Percentiles rank a stretch among this genome's conserved stretches.
These are phyloP conservation scores for Trypanosoma boissoni DNA, from an alignment of 208 protist species.

Conservation along the genomic window DNA sequence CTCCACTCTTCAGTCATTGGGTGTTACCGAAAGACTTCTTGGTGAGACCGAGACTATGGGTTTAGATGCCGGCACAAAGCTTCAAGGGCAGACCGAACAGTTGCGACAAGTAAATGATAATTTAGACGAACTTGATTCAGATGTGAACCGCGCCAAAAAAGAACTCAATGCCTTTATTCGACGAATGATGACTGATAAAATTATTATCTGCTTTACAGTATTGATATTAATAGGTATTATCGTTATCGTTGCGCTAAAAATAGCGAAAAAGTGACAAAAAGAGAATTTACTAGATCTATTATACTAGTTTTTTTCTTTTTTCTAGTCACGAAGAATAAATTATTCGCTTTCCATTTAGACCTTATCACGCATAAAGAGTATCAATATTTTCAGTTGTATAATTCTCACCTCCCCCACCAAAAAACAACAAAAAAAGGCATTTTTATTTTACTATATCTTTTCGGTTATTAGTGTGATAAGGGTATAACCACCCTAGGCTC, in stretches of 20 bases:
- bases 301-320: constrained; percentile 13
- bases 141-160: constrained; percentile 38
- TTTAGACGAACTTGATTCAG: constrained; percentile 38
- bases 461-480: neutral
- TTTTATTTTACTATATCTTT: constrained; percentile 10
- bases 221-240: constrained; percentile 82
- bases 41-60: constrained; percentile 69
- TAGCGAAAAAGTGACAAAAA: constrained; percentile 14
- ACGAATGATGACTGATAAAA: constrained; percentile 77
- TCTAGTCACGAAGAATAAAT: constrained; percentile 3
- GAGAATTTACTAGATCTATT: neutral
- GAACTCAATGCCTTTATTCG: constrained; percentile 68
- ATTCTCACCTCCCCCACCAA: constrained; percentile 6
- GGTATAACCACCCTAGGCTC: neutral
- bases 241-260: constrained; percentile 53
- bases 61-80: constrained; percentile 49
- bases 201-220: constrained; percentile 81
- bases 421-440: constrained; percentile 6
- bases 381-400: no score
- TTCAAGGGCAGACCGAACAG: constrained; percentile 72
- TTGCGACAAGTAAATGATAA: constrained; percentile 62
- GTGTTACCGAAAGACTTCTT: constrained; percentile 55
- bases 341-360: constrained; percentile 6
- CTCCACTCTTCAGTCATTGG: constrained; percentile 53
- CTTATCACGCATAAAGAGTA: no score